Percentiles rank a stretch among this genome's conserved stretches.
These are phyloP conservation scores for Exophiala sideris DNA, from an alignment of 2,329 filamentous ascomycete genomes.

Conservation along the genomic window DNA sequence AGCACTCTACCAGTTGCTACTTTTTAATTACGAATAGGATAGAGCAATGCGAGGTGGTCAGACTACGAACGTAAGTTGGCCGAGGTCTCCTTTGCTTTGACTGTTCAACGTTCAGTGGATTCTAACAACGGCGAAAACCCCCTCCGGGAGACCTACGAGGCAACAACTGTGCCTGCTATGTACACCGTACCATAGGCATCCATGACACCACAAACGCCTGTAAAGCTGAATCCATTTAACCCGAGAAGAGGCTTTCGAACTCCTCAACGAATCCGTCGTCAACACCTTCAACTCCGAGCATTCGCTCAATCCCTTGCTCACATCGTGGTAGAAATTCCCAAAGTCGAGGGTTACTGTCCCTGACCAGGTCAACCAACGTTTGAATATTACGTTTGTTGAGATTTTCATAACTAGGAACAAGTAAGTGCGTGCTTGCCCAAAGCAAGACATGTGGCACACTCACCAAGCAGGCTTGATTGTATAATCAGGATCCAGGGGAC, in stretches of 20 bases:
- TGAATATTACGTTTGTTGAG: conserved; percentile 1
- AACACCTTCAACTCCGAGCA: background rate
- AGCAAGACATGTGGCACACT: background rate
- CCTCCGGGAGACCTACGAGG: background rate
- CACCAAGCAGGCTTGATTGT: background rate
- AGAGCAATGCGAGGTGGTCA: background rate
- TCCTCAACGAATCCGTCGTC: background rate
- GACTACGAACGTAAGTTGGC: background rate
- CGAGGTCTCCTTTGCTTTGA: background rate
- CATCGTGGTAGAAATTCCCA: background rate
- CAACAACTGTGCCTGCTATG: background rate
- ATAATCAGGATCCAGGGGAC: background rate
- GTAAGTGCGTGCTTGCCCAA: background rate
- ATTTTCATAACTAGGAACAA: background rate
- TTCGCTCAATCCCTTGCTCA: conserved; percentile 1
- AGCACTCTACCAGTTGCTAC: background rate
- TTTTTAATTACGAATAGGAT: background rate
- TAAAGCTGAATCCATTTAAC: conserved; percentile 2
- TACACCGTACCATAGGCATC: background rate
- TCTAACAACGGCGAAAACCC: background rate
- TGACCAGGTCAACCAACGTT: background rate
- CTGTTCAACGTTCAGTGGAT: background rate
- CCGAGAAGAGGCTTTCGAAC: background rate
- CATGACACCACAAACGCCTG: background rate
- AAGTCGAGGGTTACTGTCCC: background rate